A percentile compares a stretch with the other conserved stretches of the same genome.
Conservation (phyloP, 345 rosid genomes). For the Arabidopsis suecica region DNA sequence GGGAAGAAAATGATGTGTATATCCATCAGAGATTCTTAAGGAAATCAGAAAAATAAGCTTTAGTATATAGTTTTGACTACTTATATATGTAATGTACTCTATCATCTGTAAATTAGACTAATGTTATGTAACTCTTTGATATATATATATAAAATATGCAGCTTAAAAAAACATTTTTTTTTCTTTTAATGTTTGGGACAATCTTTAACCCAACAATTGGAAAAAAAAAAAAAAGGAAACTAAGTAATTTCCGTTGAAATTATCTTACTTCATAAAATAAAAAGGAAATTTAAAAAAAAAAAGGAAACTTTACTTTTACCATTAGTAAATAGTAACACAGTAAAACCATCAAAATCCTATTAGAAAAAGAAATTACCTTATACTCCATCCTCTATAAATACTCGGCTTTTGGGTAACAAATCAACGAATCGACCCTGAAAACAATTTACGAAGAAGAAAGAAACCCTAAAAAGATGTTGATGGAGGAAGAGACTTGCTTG, state of each 20-base stretch:
- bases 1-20: neutral
- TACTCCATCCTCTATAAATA: constrained; percentile 11
- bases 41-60: constrained; percentile 3
- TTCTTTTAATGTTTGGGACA: no score
- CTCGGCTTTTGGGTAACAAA: neutral
- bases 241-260: neutral
- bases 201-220: no score
- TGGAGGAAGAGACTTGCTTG: constrained; percentile 20
- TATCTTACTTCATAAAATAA: neutral
- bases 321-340: neutral
- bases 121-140: neutral
- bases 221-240: neutral
- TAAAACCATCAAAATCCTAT: constrained; percentile 16
- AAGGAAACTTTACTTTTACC: neutral
- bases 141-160: no score
- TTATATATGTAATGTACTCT: neutral
- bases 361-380: neutral
- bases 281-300: neutral
- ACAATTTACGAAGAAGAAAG: neutral
- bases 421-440: neutral
- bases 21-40: neutral
- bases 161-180: neutral
- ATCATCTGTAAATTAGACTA: neutral
- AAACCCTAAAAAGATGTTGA: constrained; percentile 18
- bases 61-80: constrained; percentile 16